Percentiles rank a stretch among this genome's conserved stretches.
Conservation (phyloP, 2,329 filamentous ascomycete species). For the Camillea tinctor region DNA sequence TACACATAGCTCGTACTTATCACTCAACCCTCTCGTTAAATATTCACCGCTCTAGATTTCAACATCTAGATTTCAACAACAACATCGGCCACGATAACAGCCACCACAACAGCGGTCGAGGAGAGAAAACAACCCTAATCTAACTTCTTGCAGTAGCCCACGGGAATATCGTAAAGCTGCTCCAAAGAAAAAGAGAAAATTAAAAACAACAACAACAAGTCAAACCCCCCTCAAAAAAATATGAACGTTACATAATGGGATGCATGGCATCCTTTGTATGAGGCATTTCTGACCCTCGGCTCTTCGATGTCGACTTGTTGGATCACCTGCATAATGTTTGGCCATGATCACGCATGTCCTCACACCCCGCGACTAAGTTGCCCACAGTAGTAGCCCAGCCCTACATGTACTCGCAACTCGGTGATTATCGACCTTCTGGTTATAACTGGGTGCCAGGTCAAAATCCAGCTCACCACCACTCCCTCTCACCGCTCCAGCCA, state of each 20-base stretch:
- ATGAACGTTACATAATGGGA: slow-evolving; percentile 13
- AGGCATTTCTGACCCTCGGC: slow-evolving; percentile 20
- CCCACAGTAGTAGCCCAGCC: slow-evolving; percentile 10
- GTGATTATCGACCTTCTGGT: slow-evolving; percentile 14
- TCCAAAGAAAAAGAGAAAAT: not conserved
- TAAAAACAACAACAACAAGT: no score
- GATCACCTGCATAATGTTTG: not conserved
- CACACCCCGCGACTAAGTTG: slow-evolving; percentile 11
- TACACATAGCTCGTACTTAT: no score
- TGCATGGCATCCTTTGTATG: slow-evolving; percentile 14
- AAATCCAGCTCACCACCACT: not conserved
- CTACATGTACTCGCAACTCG: slow-evolving; percentile 14
- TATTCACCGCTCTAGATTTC: not conserved
- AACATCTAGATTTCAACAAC: not conserved
- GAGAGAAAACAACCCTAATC: slow-evolving; percentile 10
- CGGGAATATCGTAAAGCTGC: slow-evolving; percentile 13
- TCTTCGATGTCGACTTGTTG: not conserved
- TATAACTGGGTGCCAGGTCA: slow-evolving; percentile 6
- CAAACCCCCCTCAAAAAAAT: slow-evolving; percentile 1
- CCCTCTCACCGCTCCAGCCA: slow-evolving; percentile 21
- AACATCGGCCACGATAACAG: no score
- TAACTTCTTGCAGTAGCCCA: slow-evolving; percentile 19
- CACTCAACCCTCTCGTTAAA: no score
- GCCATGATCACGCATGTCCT: slow-evolving; percentile 6
- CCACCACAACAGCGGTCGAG: not conserved